Base-by-base conservation (phyloP, 495 filamentous ascomycete genomes). In the Physcia stellaris region DNA sequence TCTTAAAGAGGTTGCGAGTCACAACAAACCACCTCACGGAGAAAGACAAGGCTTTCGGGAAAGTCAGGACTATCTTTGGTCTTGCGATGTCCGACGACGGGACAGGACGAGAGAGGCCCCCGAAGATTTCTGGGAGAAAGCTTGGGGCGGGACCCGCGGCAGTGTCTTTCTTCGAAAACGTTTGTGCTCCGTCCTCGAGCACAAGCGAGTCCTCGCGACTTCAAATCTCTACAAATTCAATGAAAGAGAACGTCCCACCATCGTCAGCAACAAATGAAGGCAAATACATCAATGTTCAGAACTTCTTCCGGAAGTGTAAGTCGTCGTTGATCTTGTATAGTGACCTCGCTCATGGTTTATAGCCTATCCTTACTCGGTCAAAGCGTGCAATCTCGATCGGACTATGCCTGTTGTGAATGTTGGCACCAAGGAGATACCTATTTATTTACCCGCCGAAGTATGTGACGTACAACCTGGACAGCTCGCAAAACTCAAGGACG, bases 341-440 rank as follows among this genome's bases (percentile, higher is more conserved):
- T n/a, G n/a, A n/a, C n/a, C n/a, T n/a, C n/a, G n/a, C n/a, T n/a
- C n/a, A n/a, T n/a, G n/a, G n/a, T n/a, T n/a, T n/a, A n/a, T n/a
- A n/a, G n/a, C n/a, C n/a, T n/a, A n/a, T n/a, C n/a, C n/a, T n/a
- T n/a, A n/a, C n/a, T n/a, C n/a, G n/a, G n/a, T n/a, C n/a, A n/a
- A n/a, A n/a, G n/a, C n/a, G n/a, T n/a, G n/a, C n/a, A n/a, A n/a
- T n/a, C n/a, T n/a, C n/a, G n/a, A n/a, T n/a, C n/a, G n/a, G n/a
- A n/a, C n/a, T 7, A 41, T 71, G 4, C 82, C 86, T 0, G 66
- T 88, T 4, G 59, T 94, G 41, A 87, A 92, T 50, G 64, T 79
- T 12, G 82, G 81, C 2, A 73, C 54, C 18, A 50, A 39, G 1
- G 52, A 59, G 0, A 68, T 64, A 18, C 77, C 83, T 0, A 61